These are phyloP conservation scores for Colletotrichum melonis DNA, from an alignment of 2,329 filamentous ascomycete genomes.

Conservation along the genomic window DNA sequence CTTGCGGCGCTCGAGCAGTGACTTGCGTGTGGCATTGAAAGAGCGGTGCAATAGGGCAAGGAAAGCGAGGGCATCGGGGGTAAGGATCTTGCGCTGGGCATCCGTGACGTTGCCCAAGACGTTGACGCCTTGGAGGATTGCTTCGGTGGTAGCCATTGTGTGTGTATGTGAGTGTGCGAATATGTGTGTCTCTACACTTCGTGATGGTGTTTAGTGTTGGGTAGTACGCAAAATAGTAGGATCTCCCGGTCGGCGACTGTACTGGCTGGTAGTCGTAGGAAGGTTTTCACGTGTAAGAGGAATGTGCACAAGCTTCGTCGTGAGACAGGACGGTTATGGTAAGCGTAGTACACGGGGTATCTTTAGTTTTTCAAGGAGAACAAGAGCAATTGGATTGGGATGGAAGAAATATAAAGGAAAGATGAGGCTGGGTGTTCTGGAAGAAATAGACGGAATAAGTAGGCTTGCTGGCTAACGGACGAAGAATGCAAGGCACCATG, in stretches of 20 bases:
- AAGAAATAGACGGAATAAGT: conserved; percentile 8
- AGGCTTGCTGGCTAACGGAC: not conserved
- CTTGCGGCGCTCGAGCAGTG: conserved; percentile 86
- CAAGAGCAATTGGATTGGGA: conserved; percentile 6
- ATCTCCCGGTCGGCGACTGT: not conserved
- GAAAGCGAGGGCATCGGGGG: conserved; percentile 89
- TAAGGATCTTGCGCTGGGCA: conserved; percentile 89
- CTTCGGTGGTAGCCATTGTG: conserved; percentile 77
- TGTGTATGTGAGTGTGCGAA: conserved; percentile 39
- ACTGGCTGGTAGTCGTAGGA: not conserved
- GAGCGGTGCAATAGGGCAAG: conserved; percentile 93
- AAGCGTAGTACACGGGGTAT: conserved; percentile 22
- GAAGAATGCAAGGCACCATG: conserved; percentile 10
- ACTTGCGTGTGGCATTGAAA: conserved; percentile 91
- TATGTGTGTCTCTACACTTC: not conserved
- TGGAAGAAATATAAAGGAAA: not conserved
- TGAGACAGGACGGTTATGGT: conserved; percentile 23
- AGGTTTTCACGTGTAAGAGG: conserved; percentile 31
- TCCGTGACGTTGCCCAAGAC: conserved; percentile 83
- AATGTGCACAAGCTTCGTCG: conserved; percentile 5
- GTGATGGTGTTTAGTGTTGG: conserved; percentile 17
- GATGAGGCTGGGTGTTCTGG: conserved; percentile 5
- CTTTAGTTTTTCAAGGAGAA: conserved; percentile 4
- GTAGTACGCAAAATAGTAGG: not conserved
- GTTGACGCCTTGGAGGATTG: conserved; percentile 58